phyloP scores from a whole-genome alignment of 1,139 yeast genomes.

The Taphrina wiesneri region DNA sequence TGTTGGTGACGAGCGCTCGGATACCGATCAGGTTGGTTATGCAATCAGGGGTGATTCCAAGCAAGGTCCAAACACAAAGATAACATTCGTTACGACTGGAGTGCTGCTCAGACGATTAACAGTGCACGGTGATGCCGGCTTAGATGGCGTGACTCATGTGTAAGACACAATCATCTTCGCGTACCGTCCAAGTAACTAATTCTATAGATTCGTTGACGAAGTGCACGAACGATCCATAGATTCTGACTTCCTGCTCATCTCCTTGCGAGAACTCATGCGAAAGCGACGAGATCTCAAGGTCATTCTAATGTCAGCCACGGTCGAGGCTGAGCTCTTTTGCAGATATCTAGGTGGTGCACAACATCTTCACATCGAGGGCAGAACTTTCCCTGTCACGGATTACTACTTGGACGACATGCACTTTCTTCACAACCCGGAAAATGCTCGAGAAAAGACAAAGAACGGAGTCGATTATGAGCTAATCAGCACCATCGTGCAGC shows the following conservation, averaged over 20 bases:
- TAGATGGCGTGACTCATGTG: slow-evolving; percentile 60
- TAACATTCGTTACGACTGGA: slow-evolving; percentile 90
- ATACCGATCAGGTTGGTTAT: slow-evolving; percentile 85
- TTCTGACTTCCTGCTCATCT: slow-evolving; percentile 77
- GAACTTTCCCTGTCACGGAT: slow-evolving; percentile 88
- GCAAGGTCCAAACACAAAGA: slow-evolving; percentile 60
- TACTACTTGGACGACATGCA: slow-evolving; percentile 63
- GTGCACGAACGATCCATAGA: slow-evolving; percentile 95
- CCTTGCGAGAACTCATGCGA: slow-evolving; percentile 51
- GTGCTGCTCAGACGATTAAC: slow-evolving; percentile 84
- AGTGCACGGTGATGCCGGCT: slow-evolving; percentile 43
- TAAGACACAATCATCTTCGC: slow-evolving; percentile 42
- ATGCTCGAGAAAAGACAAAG: slow-evolving; percentile 46
- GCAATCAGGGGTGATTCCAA: slow-evolving; percentile 86
- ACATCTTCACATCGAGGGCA: slow-evolving; percentile 73
- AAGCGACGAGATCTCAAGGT: slow-evolving; percentile 52
- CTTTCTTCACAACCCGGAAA: slow-evolving; percentile 11
- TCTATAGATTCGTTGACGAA: slow-evolving; percentile 72
- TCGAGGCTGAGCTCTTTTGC: slow-evolving; percentile 68
- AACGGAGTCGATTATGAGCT: slow-evolving; percentile 66
- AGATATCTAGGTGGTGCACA: slow-evolving; percentile 52
- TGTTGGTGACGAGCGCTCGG: slow-evolving; percentile 78
- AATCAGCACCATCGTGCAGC: slow-evolving; percentile 57
- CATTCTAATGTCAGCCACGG: slow-evolving; percentile 92
- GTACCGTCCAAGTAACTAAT: slow-evolving; percentile 44